Conservation (phyloP, 345 rosid species). For the Turritis glabra region DNA sequence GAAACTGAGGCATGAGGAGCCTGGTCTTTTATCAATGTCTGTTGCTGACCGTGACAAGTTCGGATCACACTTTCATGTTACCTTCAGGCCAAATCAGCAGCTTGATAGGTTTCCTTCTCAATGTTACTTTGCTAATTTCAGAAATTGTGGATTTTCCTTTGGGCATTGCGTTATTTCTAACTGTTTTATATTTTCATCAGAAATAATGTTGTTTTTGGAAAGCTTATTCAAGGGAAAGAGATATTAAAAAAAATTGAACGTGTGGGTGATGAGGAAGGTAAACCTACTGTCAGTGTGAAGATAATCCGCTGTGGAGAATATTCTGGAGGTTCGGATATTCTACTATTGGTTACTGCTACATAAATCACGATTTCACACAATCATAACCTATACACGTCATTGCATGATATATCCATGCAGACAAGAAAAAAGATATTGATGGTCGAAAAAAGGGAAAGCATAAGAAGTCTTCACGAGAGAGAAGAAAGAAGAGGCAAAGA, state of each 20-base stretch:
- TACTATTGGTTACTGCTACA: slow-evolving; percentile 4
- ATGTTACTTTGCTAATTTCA: slow-evolving; percentile 3
- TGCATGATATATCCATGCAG: slow-evolving; percentile 44
- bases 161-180: not conserved
- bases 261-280: slow-evolving; percentile 82
- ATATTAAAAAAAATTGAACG: slow-evolving; percentile 80
- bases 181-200: slow-evolving; percentile 42
- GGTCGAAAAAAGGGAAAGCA: slow-evolving; percentile 56
- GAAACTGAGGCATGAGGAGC: slow-evolving; percentile 72
- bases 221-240: slow-evolving; percentile 84
- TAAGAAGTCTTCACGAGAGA: slow-evolving; percentile 72
- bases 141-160: not conserved
- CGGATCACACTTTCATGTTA: slow-evolving; percentile 85
- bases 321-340: slow-evolving; percentile 48
- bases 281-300: slow-evolving; percentile 85
- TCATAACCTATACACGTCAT: not conserved
- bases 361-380: not conserved
- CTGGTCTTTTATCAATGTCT: slow-evolving; percentile 87
- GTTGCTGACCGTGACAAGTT: slow-evolving; percentile 72
- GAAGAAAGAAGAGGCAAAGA: slow-evolving; percentile 74
- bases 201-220: slow-evolving; percentile 82
- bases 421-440: slow-evolving; percentile 55
- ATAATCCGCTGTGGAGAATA: slow-evolving; percentile 85
- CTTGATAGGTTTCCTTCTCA: slow-evolving; percentile 64
- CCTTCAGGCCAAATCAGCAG: slow-evolving; percentile 74